Base-by-base conservation (phyloP, 768 basidiomycete genomes). In the Lentinula aciculospora region DNA sequence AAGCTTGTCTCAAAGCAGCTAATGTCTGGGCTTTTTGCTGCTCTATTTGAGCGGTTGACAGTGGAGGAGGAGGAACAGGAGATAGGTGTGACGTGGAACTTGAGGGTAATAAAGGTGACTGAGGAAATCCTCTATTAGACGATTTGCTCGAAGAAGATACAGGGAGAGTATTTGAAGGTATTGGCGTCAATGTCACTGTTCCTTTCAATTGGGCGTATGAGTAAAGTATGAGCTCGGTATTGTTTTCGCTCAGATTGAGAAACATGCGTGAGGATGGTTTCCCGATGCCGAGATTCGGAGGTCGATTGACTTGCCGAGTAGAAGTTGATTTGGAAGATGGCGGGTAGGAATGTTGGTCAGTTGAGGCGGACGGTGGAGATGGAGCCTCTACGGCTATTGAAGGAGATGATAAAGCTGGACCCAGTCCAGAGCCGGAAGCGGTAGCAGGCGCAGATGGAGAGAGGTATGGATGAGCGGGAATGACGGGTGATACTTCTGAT, bases 121-220 rank as follows among this genome's bases (percentile, higher is more conserved):
- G 79, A 86, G 74, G 0, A 71, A 65, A 28, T 72, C 68, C 55
- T 86, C 67, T 0, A 74, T 72, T 1, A 72, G 74, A 54, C 6
- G 39, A 54, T n/a, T 28, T 54, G 34, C 4, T 13, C 10, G 53
- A 42, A n/a, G 40, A 56, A 3, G 54, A 46, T 10, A 17, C 7
- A 19, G 54, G 36, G 40, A 34, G 3, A 23, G 21, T 27, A 23
- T 53, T 53, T 7, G 65, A 31, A 2, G 75, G 70, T 3, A 74
- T 65, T 1, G 87, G 81, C 4, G 80, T 75, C 60, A 93, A 69
- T 23, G 80, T 73, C 17, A 89, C 74, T 0, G 82, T 81, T 4
- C 93, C 93, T 5, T 81, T 73, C 31, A 94, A 78, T 58, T 94
- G 89, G 0, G 85, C 90, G 63, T 94, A 94, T 0, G 92, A 85